Evolutionary conservation across 2,329 filamentous ascomycete genomes (phyloP).

Genomic region (Stagonosporopsis rhizophila): DNA sequence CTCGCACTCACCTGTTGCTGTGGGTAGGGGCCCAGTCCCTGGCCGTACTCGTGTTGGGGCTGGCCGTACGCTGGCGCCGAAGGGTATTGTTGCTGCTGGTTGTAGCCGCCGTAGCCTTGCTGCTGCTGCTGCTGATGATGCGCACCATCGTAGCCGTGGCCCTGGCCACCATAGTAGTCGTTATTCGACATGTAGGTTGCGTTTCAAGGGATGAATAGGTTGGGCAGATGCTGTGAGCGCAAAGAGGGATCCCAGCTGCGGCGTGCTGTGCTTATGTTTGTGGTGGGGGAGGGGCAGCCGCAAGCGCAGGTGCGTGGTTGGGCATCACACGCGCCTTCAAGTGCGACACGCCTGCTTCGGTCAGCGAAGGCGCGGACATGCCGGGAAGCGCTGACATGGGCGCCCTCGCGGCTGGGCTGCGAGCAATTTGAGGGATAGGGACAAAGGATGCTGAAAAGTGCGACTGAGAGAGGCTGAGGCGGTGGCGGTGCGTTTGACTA

Average conservation of each 20-base stretch:
- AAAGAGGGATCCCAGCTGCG: conserved; percentile 14
- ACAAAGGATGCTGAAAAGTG: conserved; percentile 3
- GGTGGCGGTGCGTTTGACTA: conserved; percentile 11
- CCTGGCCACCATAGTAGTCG: conserved; percentile 47
- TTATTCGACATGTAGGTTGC: conserved; percentile 31
- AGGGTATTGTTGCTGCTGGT: conserved; percentile 33
- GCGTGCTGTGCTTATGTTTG: conserved; percentile 24
- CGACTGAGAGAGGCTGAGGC: conserved; percentile 9
- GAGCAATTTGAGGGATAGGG: conserved; percentile 12
- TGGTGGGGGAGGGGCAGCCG: conserved; percentile 30
- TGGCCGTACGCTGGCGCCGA: conserved; percentile 30
- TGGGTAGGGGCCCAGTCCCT: conserved; percentile 40
- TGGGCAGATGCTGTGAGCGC: conserved; percentile 3
- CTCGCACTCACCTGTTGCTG: conserved; percentile 31
- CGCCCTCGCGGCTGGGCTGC: conserved; percentile 30
- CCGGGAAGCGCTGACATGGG: conserved; percentile 17
- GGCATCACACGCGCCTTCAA: conserved; percentile 33
- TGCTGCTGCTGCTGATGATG: conserved; percentile 40
- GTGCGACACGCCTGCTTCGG: conserved; percentile 22
- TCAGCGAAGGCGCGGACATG: conserved; percentile 14
- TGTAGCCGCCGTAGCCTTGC: conserved; percentile 34
- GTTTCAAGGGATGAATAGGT: not conserved
- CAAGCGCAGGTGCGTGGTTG: conserved; percentile 21
- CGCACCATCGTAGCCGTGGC: conserved; percentile 36
- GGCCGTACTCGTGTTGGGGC: conserved; percentile 38